Evolutionary conservation across 1,139 yeast species (phyloP).

Genomic region (Kurtzmaniella quercitrusa): DNA sequence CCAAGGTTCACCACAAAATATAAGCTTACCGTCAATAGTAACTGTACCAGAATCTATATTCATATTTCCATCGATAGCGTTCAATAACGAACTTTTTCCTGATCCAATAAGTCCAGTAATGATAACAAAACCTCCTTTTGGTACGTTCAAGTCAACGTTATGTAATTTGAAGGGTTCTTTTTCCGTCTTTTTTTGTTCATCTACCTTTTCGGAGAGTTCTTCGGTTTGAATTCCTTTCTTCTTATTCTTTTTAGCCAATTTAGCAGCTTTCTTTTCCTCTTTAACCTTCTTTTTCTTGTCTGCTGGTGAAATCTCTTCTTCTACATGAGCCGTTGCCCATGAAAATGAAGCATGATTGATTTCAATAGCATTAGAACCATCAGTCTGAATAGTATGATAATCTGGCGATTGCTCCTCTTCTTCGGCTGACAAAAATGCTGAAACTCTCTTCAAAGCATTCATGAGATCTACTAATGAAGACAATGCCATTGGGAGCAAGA

Average conservation of each 20-base stretch:
- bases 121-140: conserved; percentile 30
- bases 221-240: conserved; percentile 5
- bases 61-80: conserved; percentile 38
- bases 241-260: conserved; percentile 7
- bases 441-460: conserved; percentile 11
- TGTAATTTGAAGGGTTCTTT: conserved; percentile 17
- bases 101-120: conserved; percentile 41
- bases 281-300: conserved; percentile 5
- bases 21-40: conserved; percentile 22
- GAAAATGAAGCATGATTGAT: conserved; percentile 18
- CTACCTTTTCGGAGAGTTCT: not conserved
- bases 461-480: conserved; percentile 12
- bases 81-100: conserved; percentile 36
- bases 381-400: not conserved
- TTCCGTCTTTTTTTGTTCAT: conserved; percentile 2
- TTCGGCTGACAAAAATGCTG: conserved; percentile 5
- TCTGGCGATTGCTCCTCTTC: not conserved
- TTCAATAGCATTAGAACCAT: conserved; percentile 11
- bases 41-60: conserved; percentile 26
- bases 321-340: conserved; percentile 16
- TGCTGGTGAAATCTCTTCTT: conserved; percentile 6
- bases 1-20: conserved; percentile 39
- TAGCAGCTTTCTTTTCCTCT: conserved; percentile 12
- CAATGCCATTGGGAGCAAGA: conserved; percentile 13
- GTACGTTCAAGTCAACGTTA: conserved; percentile 25